Evolutionary conservation across 352 stramenopile species (phyloP).

Genomic region (Phytopythium sindhum): DNA sequence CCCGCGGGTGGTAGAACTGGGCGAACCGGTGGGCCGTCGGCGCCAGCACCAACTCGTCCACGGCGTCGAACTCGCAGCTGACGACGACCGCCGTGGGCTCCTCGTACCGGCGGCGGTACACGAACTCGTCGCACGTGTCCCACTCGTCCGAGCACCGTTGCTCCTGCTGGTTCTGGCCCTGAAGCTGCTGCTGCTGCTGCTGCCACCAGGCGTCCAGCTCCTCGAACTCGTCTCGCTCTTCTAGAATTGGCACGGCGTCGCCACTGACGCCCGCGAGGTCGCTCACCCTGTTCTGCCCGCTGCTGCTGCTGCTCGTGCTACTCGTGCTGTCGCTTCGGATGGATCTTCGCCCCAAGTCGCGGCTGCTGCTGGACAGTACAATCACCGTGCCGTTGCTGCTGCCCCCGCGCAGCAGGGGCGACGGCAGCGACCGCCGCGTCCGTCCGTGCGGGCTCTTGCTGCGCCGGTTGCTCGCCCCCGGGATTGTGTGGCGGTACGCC

Average conservation of each 20-base stretch:
- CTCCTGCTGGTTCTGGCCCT: neutral
- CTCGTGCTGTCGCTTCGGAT: constrained; percentile 7
- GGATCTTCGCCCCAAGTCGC: neutral
- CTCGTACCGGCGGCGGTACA: constrained; percentile 1
- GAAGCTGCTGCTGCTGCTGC: neutral
- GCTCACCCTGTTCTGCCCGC: neutral
- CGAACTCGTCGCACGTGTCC: constrained; percentile 8
- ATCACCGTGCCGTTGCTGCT: constrained; percentile 6
- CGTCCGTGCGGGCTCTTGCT: neutral
- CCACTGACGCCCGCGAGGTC: neutral
- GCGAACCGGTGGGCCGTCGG: neutral
- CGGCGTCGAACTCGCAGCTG: constrained; percentile 13
- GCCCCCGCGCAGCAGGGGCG: neutral
- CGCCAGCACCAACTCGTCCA: constrained; percentile 30
- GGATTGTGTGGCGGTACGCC: constrained; percentile 1
- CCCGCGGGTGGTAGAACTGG: constrained; percentile 17
- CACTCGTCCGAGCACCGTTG: neutral
- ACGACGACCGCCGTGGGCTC: constrained; percentile 5
- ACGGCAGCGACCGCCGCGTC: constrained; percentile 4
- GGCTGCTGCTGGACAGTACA: neutral
- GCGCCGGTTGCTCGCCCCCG: neutral
- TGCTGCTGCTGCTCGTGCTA: constrained; percentile 5
- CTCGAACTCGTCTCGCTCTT: constrained; percentile 8
- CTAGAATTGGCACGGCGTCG: constrained; percentile 13
- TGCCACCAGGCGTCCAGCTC: constrained; percentile 12